Conservation (phyloP, 495 filamentous ascomycete genomes). For the Terfezia boudieri region DNA sequence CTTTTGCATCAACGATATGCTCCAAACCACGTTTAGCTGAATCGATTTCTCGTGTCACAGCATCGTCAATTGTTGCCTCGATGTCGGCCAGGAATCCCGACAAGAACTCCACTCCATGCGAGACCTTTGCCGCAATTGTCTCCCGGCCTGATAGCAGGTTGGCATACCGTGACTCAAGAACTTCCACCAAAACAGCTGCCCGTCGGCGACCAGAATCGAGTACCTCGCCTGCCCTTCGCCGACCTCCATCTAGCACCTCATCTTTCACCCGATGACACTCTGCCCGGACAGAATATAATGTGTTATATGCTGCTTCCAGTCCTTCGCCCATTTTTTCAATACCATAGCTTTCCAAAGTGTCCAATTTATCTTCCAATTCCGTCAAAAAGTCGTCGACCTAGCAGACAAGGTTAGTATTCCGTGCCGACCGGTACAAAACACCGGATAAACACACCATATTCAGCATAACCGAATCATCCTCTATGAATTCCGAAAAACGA, state of each 20-base stretch:
- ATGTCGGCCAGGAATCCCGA: conserved; percentile 65
- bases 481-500: conserved; percentile 15
- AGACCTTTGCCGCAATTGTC: conserved; percentile 75
- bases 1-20: conserved; percentile 65
- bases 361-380: conserved; percentile 65
- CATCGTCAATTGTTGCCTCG: conserved; percentile 57
- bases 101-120: conserved; percentile 64
- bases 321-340: conserved; percentile 63
- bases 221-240: conserved; percentile 42
- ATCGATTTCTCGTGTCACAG: conserved; percentile 52
- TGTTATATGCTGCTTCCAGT: conserved; percentile 58
- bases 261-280: conserved; percentile 31
- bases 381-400: conserved; percentile 77
- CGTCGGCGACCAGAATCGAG: conserved; percentile 68
- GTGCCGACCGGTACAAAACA: neutral
- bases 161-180: conserved; percentile 74
- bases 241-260: no score
- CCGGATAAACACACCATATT: conserved; percentile 10
- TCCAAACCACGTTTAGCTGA: conserved; percentile 55
- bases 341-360: conserved; percentile 73
- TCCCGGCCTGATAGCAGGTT: conserved; percentile 68
- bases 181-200: conserved; percentile 77
- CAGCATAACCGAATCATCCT: conserved; percentile 13
- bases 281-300: conserved; percentile 65
- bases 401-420: neutral